Conservation (phyloP, 2,329 filamentous ascomycete species). For the Raffaelea albimanens region DNA sequence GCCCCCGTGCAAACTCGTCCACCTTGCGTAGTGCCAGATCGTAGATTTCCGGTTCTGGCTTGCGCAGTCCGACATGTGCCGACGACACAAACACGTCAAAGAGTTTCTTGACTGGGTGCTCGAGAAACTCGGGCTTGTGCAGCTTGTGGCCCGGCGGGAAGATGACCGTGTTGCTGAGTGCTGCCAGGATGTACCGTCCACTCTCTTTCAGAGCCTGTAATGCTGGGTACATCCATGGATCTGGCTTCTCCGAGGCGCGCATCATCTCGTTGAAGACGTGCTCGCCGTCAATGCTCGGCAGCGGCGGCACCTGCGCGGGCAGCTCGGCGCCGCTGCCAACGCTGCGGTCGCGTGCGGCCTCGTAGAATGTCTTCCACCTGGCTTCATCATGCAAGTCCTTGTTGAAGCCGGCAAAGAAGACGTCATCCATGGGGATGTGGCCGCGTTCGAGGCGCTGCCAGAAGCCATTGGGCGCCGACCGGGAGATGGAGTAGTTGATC, state of each 20-base stretch:
- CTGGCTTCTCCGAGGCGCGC: conserved; percentile 56
- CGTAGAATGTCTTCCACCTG: conserved; percentile 62
- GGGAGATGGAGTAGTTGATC: conserved; percentile 84
- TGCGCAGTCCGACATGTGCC: conserved; percentile 78
- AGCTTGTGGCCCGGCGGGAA: conserved; percentile 70
- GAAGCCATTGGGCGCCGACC: conserved; percentile 64
- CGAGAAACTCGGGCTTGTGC: conserved; percentile 40
- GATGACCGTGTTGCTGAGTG: conserved; percentile 81
- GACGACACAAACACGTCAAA: conserved; percentile 88
- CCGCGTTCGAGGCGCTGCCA: conserved; percentile 89
- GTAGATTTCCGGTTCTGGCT: conserved; percentile 80
- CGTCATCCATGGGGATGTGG: conserved; percentile 62
- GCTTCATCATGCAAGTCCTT: conserved; percentile 56
- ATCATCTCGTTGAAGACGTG: conserved; percentile 91
- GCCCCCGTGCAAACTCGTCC: conserved; percentile 49
- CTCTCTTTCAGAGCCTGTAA: conserved; percentile 57
- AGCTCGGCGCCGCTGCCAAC: conserved; percentile 15
- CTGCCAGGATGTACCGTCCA: conserved; percentile 63
- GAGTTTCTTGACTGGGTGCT: conserved; percentile 49
- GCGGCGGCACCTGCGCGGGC: conserved; percentile 39
- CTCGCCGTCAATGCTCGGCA: conserved; percentile 68
- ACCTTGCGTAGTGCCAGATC: conserved; percentile 59
- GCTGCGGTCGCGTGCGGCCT: conserved; percentile 17
- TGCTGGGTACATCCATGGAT: conserved; percentile 85
- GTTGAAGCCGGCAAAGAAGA: conserved; percentile 70